phyloP scores from a whole-genome alignment of 257 asterid genomes.

The Nicotiana tabacum region DNA sequence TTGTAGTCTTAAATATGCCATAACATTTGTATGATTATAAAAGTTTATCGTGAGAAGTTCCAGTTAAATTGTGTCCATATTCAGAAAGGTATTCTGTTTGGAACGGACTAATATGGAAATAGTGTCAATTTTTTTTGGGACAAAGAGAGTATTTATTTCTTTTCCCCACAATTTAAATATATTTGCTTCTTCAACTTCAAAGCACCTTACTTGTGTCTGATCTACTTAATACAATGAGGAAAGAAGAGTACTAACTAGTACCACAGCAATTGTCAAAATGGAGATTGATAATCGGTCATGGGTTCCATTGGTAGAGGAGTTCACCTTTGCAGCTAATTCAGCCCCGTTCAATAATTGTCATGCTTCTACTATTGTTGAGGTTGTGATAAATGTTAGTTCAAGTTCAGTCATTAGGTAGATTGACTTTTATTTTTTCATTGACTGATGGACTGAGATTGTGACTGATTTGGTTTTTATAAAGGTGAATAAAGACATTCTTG shows the following conservation, averaged over 20 bases:
- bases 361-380: conserved; percentile 97
- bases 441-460: neutral
- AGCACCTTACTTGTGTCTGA: neutral
- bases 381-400: conserved; percentile 12
- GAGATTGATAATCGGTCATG: conserved; percentile 36
- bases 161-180: neutral
- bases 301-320: conserved; percentile 61
- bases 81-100: too few species aligned
- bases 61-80: too few species aligned
- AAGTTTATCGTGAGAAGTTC: too few species aligned
- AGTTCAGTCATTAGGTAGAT: neutral
- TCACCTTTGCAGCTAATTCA: conserved; percentile 65
- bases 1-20: too few species aligned
- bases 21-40: too few species aligned
- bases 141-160: neutral
- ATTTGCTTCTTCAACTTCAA: neutral
- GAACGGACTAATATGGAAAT: too few species aligned
- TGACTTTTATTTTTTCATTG: conserved; percentile 5
- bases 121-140: too few species aligned
- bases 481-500: conserved; percentile 71
- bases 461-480: conserved; percentile 15
- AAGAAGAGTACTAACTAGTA: conserved; percentile 14
- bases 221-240: conserved; percentile 33
- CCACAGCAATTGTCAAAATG: conserved; percentile 32
- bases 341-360: conserved; percentile 85